phyloP scores from a whole-genome alignment of 768 basidiomycete species.

The Macrolepiota fuliginosa region DNA sequence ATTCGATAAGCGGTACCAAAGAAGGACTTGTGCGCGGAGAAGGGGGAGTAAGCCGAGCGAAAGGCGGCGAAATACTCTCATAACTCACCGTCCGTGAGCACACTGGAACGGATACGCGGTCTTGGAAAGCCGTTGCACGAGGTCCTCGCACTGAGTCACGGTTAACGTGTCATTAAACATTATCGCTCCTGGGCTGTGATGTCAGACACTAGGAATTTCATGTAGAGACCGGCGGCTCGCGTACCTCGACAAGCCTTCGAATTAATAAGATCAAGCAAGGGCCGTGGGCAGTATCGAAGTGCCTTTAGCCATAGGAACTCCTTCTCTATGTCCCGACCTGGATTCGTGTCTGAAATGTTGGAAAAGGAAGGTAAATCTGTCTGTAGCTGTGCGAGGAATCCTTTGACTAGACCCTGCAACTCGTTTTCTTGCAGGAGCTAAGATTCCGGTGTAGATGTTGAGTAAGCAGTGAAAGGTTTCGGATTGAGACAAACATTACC shows the following conservation, averaged over 20 bases:
- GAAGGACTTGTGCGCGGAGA: slow-evolving; percentile 31
- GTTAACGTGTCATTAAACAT: slow-evolving; percentile 92
- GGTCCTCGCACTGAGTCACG: slow-evolving; percentile 60
- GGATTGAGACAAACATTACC: slow-evolving; percentile 42
- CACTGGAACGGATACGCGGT: slow-evolving; percentile 92
- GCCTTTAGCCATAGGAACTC: slow-evolving; percentile 63
- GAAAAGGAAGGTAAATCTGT: slow-evolving; percentile 34
- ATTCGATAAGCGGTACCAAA: slow-evolving; percentile 35
- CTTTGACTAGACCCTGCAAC: slow-evolving; percentile 72
- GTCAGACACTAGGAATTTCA: neutral
- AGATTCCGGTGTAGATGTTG: slow-evolving; percentile 15
- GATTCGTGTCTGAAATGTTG: slow-evolving; percentile 21
- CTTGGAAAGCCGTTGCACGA: slow-evolving; percentile 64
- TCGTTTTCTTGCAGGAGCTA: slow-evolving; percentile 69
- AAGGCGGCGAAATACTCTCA: slow-evolving; percentile 9
- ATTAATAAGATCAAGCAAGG: slow-evolving; percentile 81
- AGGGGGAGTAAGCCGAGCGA: neutral
- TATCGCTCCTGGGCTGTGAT: slow-evolving; percentile 69
- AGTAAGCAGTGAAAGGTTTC: slow-evolving; percentile 16
- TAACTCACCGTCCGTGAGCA: slow-evolving; percentile 82
- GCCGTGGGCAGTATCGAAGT: slow-evolving; percentile 79
- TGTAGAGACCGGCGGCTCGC: slow-evolving; percentile 19
- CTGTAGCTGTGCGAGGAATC: slow-evolving; percentile 63
- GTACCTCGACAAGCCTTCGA: slow-evolving; percentile 94
- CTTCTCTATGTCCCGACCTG: slow-evolving; percentile 16